Evolutionary conservation across 805 yeast genomes (phyloP), one percentile per base, ranked within the genome.

Genomic region (Suhomyces prunicola): DNA sequence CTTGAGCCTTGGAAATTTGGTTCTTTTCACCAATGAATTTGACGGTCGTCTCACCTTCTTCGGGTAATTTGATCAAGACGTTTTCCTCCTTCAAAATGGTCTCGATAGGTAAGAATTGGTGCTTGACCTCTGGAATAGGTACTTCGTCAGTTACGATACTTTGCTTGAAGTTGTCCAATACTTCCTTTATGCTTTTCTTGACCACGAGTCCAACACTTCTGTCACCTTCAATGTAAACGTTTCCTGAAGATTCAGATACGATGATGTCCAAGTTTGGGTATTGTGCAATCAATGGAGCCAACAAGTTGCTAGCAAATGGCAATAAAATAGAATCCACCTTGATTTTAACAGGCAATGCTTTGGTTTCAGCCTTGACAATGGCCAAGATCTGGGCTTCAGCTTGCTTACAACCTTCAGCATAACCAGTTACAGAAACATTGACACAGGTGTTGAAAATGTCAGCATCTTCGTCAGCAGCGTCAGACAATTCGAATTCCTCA

Each of bases 361-460:
- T 86, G 51, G 90, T 86, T 62, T 87, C 85, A 63, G 87, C 88
- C 63, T 82, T 79, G 48, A 91, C 96, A 61, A 91, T 87, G 19
- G 81, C 83, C 63, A 82, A 60, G 58, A 93, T 90, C 65, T 78
- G 83, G 35, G 73, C 68, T 64, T 86, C 86, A 29, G 97, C 97
- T 48, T 79, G 78, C 57, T 78, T 80, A 60, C 88, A 88, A 51
- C 97, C 91, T 66, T 88, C 96, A 55, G 82, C 79, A 65, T 91
- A 96, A 72, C 97, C 98, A 55, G 83, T 87, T 52, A 92, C 74
- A 26, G 83, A 72, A 51, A 92, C 86, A 33, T 76, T 74, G 31
- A 87, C 77, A n/a, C 81, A 67, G 47, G 76, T 82, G 36, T 86
- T 86, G 61, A 81, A 82, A 49, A 83, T 68, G 57, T 85, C 90